phyloP scores from a whole-genome alignment of 2,329 filamentous ascomycete genomes.

The Akanthomyces muscarius region DNA sequence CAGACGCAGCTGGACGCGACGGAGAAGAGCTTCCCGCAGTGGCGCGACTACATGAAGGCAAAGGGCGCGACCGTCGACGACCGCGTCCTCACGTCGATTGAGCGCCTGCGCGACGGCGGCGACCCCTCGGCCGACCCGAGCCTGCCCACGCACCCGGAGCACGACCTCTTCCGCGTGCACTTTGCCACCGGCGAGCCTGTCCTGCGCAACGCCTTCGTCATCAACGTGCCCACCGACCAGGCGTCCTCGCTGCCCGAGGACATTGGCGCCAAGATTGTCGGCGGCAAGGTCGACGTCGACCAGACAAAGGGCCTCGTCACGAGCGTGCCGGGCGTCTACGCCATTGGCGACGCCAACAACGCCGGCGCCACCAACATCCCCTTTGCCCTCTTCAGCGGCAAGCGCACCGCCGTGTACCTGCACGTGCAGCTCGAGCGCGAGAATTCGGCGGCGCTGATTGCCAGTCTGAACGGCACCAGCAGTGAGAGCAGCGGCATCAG shows the following conservation, averaged over 20 bases:
- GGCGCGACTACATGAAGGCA: constrained; percentile 45
- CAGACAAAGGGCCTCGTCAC: constrained; percentile 42
- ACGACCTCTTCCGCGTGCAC: constrained; percentile 52
- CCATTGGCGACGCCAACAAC: constrained; percentile 56
- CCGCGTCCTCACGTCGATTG: constrained; percentile 46
- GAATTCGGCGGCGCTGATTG: constrained; percentile 33
- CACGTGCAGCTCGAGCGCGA: constrained; percentile 47
- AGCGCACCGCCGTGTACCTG: constrained; percentile 52
- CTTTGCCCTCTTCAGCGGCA: constrained; percentile 57
- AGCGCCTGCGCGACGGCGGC: constrained; percentile 40
- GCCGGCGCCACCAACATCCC: constrained; percentile 59
- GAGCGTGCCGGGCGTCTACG: constrained; percentile 52
- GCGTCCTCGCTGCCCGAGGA: constrained; percentile 42
- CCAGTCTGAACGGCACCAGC: constrained; percentile 20
- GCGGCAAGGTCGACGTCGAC: constrained; percentile 42
- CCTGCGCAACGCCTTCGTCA: constrained; percentile 49
- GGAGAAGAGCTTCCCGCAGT: constrained; percentile 39
- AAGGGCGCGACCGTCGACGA: constrained; percentile 54
- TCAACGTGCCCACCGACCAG: constrained; percentile 46
- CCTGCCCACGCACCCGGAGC: constrained; percentile 42
- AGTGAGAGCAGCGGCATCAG: not conserved
- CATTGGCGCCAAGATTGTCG: constrained; percentile 43
- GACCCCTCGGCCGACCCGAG: constrained; percentile 36
- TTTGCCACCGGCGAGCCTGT: constrained; percentile 44
- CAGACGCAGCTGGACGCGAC: constrained; percentile 36